These are phyloP conservation scores for Handroanthus guayacan DNA, from an alignment of 257 asterid species.

Conservation along the genomic window DNA sequence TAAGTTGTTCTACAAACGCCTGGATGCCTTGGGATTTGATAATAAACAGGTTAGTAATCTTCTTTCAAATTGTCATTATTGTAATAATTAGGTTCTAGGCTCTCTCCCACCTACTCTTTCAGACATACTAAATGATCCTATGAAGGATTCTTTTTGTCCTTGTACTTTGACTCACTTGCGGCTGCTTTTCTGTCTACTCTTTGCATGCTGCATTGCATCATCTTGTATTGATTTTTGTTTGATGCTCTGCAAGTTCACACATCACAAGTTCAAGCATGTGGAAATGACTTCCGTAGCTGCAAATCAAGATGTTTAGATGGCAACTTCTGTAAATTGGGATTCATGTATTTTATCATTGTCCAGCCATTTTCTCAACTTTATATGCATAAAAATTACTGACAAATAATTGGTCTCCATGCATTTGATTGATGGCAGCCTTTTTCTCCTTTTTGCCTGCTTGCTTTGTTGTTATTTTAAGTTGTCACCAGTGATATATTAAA, in stretches of 20 bases:
- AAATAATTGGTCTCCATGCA: constrained; percentile 12
- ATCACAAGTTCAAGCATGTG: constrained; percentile 24
- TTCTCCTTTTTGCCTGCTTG: not conserved
- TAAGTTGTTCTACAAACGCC: constrained; percentile 79
- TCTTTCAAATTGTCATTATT: constrained; percentile 18
- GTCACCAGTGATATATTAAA: not conserved
- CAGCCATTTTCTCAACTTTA: constrained; percentile 27
- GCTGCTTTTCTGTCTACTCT: constrained; percentile 4
- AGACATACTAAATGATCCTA: constrained; percentile 21
- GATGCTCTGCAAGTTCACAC: not conserved
- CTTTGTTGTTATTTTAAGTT: constrained; percentile 21
- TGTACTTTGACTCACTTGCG: constrained; percentile 11
- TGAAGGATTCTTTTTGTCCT: constrained; percentile 13
- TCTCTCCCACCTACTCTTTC: constrained; percentile 30
- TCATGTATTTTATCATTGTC: not conserved
- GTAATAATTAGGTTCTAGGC: constrained; percentile 17
- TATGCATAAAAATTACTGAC: constrained; percentile 22
- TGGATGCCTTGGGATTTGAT: constrained; percentile 79
- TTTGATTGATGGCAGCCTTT: constrained; percentile 20
- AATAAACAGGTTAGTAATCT: constrained; percentile 78
- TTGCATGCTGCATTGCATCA: constrained; percentile 27
- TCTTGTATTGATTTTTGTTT: constrained; percentile 17
- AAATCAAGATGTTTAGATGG: constrained; percentile 24
- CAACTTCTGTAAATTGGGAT: constrained; percentile 14
- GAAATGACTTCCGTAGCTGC: constrained; percentile 16